Percentiles rank a stretch among this genome's conserved stretches.
Conservation (phyloP, 345 rosid species). For the Rhizophora apiculata region DNA sequence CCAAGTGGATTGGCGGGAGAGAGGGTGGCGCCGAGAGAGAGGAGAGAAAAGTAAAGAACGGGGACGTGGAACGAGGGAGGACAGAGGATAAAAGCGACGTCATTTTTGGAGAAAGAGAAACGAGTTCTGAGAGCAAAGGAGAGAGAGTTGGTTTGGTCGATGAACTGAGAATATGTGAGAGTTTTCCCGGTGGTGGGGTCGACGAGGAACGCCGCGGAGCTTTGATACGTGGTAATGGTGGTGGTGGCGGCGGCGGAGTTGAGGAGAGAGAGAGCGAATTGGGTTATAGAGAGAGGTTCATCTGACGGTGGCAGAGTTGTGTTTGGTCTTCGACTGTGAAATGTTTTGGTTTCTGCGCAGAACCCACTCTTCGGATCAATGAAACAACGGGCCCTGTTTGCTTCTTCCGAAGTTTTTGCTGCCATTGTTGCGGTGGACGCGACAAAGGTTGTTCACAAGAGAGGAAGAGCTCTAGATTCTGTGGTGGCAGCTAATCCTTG, state of each 20-base stretch:
- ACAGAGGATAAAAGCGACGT: conserved; percentile 9
- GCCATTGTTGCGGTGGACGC: conserved; percentile 2
- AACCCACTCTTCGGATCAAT: conserved; percentile 51
- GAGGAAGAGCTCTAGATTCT: background rate
- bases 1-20: conserved; percentile 14
- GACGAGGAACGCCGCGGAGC: background rate
- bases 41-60: conserved; percentile 13
- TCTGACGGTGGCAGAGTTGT: conserved; percentile 46
- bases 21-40: conserved; percentile 9
- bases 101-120: background rate
- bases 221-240: conserved; percentile 8
- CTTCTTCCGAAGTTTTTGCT: background rate
- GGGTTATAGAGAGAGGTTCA: conserved; percentile 50
- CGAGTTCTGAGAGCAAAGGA: background rate
- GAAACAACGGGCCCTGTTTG: background rate
- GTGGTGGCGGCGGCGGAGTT: conserved; percentile 14
- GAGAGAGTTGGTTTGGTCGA: background rate
- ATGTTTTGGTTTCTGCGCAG: conserved; percentile 43
- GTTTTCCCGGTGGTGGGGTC: conserved; percentile 7
- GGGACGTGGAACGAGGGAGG: conserved; percentile 11
- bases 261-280: conserved; percentile 50
- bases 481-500: background rate
- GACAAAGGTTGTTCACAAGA: too few species aligned
- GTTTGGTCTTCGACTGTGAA: conserved; percentile 48
- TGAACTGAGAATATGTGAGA: conserved; percentile 3